phyloP scores from a whole-genome alignment of 108 stramenopile genomes.

The Cylindrotheca closterium region DNA sequence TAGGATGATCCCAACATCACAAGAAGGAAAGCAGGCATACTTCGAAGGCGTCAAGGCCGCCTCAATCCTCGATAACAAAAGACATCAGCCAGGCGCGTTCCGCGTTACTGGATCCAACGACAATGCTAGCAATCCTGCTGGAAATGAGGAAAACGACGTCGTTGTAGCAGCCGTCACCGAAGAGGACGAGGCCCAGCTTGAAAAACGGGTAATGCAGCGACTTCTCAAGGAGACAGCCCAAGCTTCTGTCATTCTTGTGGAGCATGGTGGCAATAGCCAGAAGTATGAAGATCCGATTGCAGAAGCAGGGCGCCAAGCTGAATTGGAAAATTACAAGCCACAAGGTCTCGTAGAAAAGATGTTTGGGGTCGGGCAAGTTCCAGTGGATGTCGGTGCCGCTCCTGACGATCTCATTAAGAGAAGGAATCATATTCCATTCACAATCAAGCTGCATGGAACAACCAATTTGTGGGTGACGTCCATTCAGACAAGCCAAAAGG shows the following conservation, averaged over 20 bases:
- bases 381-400: conserved; percentile 17
- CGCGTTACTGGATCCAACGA: not conserved
- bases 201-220: conserved; percentile 14
- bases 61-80: not conserved
- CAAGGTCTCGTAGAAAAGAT: conserved; percentile 15
- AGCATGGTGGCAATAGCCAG: not conserved
- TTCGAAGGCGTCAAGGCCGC: not conserved
- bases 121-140: no score
- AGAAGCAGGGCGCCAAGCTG: conserved; percentile 7
- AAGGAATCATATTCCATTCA: conserved; percentile 28
- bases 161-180: conserved; percentile 8
- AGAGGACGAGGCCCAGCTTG: conserved; percentile 20
- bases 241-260: conserved; percentile 14
- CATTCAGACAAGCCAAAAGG: conserved; percentile 47
- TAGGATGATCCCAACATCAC: not conserved
- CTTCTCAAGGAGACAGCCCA: conserved; percentile 13
- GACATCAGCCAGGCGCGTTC: not conserved
- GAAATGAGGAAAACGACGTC: not conserved
- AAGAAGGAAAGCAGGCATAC: not conserved
- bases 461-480: conserved; percentile 68
- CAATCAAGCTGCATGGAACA: conserved; percentile 46
- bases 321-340: not conserved
- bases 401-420: conserved; percentile 25
- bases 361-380: conserved; percentile 18
- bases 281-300: conserved; percentile 9